Base-by-base conservation (phyloP, 768 basidiomycete species). In the Phanerodontia chrysosporium region DNA sequence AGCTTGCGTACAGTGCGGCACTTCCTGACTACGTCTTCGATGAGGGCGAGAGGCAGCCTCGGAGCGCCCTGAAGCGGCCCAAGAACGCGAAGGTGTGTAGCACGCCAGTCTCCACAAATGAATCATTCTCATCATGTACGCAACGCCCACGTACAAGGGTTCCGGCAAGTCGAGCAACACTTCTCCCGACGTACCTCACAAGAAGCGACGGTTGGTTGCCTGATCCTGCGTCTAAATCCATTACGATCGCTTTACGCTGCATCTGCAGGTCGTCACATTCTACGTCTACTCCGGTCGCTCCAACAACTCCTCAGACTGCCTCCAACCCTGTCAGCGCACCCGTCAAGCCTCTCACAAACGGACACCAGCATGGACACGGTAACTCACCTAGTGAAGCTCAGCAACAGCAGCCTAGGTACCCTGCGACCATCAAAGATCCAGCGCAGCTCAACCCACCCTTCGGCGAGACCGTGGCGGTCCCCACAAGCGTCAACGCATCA, bases 11-110 rank as follows among this genome's bases (percentile, higher is more conserved):
- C 65, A 94, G 93, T 65, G 80, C 89, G 55, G 77, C 77, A 1
- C 76, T 95, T 28, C 92, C 92, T 14, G 90, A 94, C 64, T 83
- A 89, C 60, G 89, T 93, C 35, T 92, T 89, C 64, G 92, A 90
- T 45, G 79, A 81, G 35, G 90, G 89, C 55, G 90, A 92, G 72
- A 87, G 90, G 27, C 89, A 88, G 63, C 81, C 83, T 12, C 86
- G 85, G 65, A 74, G 80, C 49, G 80, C 78, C 10, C 80, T 86
- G 71, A 95, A 95, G 70, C 87, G 92, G 52, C 77, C 84, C 44
- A 93, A 92, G 77, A 71, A 74, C 13, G 64, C 65, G 58, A 83
- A 83, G 79, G 83, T 83, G 72, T 67, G 81, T 74, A 61, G 57
- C 51, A 2, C 2, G 10, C 9, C n/a, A 3, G n/a, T 29, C 16